Percentiles rank a stretch among this genome's conserved stretches.
Evolutionary conservation across 2,329 filamentous ascomycete genomes (phyloP).

Genomic region (Botrytis fabae): DNA sequence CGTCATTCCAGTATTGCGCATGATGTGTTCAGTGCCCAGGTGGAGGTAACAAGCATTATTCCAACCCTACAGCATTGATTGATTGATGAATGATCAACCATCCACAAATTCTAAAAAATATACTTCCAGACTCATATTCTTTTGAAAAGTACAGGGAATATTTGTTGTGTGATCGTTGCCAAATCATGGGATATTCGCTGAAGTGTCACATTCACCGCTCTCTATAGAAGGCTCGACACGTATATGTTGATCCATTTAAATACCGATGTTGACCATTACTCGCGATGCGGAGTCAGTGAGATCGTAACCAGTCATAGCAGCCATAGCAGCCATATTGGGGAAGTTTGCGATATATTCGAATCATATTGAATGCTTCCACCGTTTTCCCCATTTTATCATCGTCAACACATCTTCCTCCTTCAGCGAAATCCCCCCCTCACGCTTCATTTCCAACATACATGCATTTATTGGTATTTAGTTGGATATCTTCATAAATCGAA

Average conservation of each 20-base stretch:
- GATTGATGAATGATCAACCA: slow-evolving; percentile 22
- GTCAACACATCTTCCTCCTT: slow-evolving; percentile 10
- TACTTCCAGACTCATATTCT: slow-evolving; percentile 8
- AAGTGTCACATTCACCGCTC: slow-evolving; percentile 26
- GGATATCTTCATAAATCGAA: slow-evolving; percentile 15
- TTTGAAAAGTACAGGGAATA: slow-evolving; percentile 11
- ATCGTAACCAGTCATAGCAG: slow-evolving; percentile 16
- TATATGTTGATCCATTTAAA: slow-evolving; percentile 24
- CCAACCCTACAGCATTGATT: slow-evolving; percentile 21
- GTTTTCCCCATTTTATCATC: slow-evolving; percentile 15
- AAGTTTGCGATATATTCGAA: slow-evolving; percentile 20
- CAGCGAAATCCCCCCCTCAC: slow-evolving; percentile 1
- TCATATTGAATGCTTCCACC: slow-evolving; percentile 12
- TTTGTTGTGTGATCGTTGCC: slow-evolving; percentile 23
- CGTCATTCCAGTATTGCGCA: slow-evolving; percentile 23
- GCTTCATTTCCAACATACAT: slow-evolving; percentile 14
- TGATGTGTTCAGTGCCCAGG: slow-evolving; percentile 23
- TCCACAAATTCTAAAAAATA: slow-evolving; percentile 10
- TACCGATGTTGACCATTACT: slow-evolving; percentile 20
- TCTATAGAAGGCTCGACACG: slow-evolving; percentile 19
- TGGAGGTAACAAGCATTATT: slow-evolving; percentile 20
- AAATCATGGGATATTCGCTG: slow-evolving; percentile 24
- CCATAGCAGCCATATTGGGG: slow-evolving; percentile 8
- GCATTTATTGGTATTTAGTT: slow-evolving; percentile 19
- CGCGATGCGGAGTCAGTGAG: neutral